Evolutionary conservation across 2,329 filamentous ascomycete genomes (phyloP).

Genomic region (Paraphaeosphaeria sporulosa): DNA sequence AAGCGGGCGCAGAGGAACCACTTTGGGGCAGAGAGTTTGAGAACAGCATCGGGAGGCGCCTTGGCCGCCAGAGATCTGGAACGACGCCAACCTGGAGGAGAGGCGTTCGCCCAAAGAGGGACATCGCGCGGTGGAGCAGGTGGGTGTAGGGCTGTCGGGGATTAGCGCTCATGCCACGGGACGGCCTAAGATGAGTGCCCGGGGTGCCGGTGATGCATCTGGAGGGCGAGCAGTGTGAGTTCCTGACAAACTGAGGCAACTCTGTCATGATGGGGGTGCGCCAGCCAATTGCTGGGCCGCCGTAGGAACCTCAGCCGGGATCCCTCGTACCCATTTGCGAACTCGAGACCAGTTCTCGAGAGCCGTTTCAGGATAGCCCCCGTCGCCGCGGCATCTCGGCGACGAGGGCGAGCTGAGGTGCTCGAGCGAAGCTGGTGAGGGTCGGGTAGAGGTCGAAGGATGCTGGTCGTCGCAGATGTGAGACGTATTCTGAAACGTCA

Average conservation of each 20-base stretch:
- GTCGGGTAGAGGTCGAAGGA: slow-evolving; percentile 17
- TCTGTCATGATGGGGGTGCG: slow-evolving; percentile 22
- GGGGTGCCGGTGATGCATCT: slow-evolving; percentile 27
- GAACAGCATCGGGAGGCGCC: slow-evolving; percentile 48
- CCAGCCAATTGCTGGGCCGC: slow-evolving; percentile 20
- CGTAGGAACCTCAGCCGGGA: slow-evolving; percentile 26
- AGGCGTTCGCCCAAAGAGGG: slow-evolving; percentile 50
- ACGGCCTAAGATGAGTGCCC: slow-evolving; percentile 19
- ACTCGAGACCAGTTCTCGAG: slow-evolving; percentile 28
- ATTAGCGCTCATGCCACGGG: slow-evolving; percentile 21
- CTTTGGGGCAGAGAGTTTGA: slow-evolving; percentile 46
- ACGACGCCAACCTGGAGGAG: slow-evolving; percentile 45
- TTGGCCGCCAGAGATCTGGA: slow-evolving; percentile 53
- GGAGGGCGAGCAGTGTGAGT: slow-evolving; percentile 34
- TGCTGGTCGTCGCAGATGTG: slow-evolving; percentile 15
- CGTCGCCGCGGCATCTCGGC: slow-evolving; percentile 17
- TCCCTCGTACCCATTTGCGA: slow-evolving; percentile 28
- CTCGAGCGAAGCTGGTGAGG: slow-evolving; percentile 18
- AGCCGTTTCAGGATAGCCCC: slow-evolving; percentile 30
- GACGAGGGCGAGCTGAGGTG: slow-evolving; percentile 12
- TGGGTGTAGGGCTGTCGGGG: slow-evolving; percentile 45
- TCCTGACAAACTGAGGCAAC: slow-evolving; percentile 42
- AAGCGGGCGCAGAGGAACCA: slow-evolving; percentile 48
- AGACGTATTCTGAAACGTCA: slow-evolving; percentile 11
- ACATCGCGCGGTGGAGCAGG: slow-evolving; percentile 37